Evolutionary conservation across 2,329 filamentous ascomycete species (phyloP).

Genomic region (Torrubiella hemipterigena): DNA sequence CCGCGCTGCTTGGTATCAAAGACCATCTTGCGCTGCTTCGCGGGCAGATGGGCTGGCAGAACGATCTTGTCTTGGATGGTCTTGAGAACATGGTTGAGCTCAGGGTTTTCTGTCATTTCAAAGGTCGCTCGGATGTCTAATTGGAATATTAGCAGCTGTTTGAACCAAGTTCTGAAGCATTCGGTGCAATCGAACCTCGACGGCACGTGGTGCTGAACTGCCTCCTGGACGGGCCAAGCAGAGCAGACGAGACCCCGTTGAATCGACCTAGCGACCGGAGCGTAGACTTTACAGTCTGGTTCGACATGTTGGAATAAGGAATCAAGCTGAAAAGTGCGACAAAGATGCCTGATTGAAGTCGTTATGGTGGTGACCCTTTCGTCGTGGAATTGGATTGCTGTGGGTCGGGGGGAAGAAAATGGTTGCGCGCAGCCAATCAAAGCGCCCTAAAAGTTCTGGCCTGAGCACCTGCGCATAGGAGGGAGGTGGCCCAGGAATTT

Average conservation of each 20-base stretch:
- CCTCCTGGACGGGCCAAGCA: neutral
- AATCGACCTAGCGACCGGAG: constrained; percentile 1
- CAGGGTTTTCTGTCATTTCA: constrained; percentile 34
- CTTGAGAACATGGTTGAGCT: constrained; percentile 40
- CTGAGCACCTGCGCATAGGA: neutral
- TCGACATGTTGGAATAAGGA: constrained; percentile 3
- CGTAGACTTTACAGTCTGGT: constrained; percentile 2
- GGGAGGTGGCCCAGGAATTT: too few species aligned
- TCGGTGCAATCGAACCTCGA: constrained; percentile 1
- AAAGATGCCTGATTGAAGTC: too few species aligned
- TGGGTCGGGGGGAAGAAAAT: constrained; percentile 17
- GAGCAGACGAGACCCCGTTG: neutral
- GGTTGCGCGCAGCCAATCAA: constrained; percentile 22
- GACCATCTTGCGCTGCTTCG: constrained; percentile 40
- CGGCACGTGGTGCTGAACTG: constrained; percentile 4
- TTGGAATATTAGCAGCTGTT: neutral
- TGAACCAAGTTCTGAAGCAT: constrained; percentile 2
- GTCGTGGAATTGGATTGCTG: too few species aligned
- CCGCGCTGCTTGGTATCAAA: constrained; percentile 32
- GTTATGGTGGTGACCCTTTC: too few species aligned
- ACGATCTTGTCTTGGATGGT: constrained; percentile 46
- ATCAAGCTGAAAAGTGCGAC: neutral
- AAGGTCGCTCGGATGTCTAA: constrained; percentile 30
- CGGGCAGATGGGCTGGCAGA: constrained; percentile 46
- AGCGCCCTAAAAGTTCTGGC: constrained; percentile 1